phyloP scores from a whole-genome alignment of 495 filamentous ascomycete species.

The Venustampulla echinocandica region DNA sequence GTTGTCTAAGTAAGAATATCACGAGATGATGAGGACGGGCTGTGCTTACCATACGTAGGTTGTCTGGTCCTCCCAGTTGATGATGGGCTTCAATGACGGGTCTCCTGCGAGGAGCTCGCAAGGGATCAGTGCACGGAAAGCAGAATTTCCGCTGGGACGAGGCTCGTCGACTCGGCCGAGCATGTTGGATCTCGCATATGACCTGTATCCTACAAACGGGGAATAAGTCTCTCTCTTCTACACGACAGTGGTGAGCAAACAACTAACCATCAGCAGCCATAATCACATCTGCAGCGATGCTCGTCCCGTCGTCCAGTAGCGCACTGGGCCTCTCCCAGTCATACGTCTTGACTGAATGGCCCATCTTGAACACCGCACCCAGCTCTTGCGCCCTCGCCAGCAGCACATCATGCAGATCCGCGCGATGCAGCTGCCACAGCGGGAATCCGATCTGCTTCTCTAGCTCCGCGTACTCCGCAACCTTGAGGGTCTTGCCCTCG shows the following conservation, averaged over 20 bases:
- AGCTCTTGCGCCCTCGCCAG: slow-evolving; percentile 27
- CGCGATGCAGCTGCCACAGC: slow-evolving; percentile 35
- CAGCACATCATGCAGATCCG: slow-evolving; percentile 34
- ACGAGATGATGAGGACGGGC: too few relatives aligned
- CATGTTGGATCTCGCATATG: background rate
- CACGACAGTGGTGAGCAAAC: background rate
- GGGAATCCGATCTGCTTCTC: slow-evolving; percentile 32
- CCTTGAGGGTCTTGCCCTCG: slow-evolving; percentile 24
- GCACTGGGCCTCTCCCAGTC: slow-evolving; percentile 33
- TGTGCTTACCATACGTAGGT: background rate
- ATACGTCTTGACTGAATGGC: slow-evolving; percentile 25
- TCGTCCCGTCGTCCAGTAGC: slow-evolving; percentile 13
- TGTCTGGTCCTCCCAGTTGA: background rate
- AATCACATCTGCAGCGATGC: background rate
- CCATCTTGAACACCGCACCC: slow-evolving; percentile 28
- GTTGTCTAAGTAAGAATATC: too few relatives aligned
- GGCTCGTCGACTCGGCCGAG: background rate
- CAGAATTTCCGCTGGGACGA: background rate
- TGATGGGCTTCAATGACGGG: background rate
- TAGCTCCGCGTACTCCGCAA: slow-evolving; percentile 24
- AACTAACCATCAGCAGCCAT: background rate
- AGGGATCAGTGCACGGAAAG: background rate
- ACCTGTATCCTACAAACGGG: background rate
- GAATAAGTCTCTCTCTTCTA: background rate
- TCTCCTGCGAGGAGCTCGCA: background rate